Percentiles rank a stretch among this genome's conserved stretches.
These are phyloP conservation scores for Fusarium decemcellulare DNA, from an alignment of 2,329 filamentous ascomycete species.

Conservation along the genomic window DNA sequence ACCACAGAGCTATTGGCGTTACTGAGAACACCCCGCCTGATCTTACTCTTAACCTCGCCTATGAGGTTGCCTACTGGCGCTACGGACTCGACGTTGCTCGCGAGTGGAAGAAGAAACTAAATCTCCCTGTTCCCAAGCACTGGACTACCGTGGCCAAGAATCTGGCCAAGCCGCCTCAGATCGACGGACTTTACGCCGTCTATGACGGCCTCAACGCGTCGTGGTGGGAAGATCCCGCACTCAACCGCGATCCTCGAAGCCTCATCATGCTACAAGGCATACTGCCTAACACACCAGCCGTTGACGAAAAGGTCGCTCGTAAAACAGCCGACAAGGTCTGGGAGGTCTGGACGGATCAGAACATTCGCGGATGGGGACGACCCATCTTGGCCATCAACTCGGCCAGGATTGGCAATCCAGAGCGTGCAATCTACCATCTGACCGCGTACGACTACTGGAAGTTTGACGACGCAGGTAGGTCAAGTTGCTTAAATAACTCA, in stretches of 20 bases:
- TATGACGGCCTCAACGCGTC: conserved; percentile 66
- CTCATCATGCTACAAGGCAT: conserved; percentile 62
- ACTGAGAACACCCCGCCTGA: conserved; percentile 73
- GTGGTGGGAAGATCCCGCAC: conserved; percentile 57
- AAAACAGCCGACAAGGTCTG: conserved; percentile 57
- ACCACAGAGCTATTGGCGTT: conserved; percentile 56
- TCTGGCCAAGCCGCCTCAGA: conserved; percentile 67
- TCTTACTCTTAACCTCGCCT: conserved; percentile 69
- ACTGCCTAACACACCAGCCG: conserved; percentile 55
- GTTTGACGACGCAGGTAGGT: conserved; percentile 56
- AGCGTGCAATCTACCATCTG: conserved; percentile 57
- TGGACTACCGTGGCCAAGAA: conserved; percentile 66
- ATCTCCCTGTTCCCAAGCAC: conserved; percentile 55
- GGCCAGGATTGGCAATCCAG: conserved; percentile 56
- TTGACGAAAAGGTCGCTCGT: conserved; percentile 53
- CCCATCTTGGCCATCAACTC: conserved; percentile 63
- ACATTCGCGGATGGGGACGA: conserved; percentile 63
- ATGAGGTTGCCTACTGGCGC: conserved; percentile 73
- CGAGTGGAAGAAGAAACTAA: conserved; percentile 65
- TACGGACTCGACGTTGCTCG: conserved; percentile 70
- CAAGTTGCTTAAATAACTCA: accelerated
- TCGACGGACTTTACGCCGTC: conserved; percentile 65
- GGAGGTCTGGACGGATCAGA: conserved; percentile 57
- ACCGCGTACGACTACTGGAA: conserved; percentile 59
- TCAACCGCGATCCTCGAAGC: conserved; percentile 59